phyloP scores from a whole-genome alignment of 805 yeast genomes.

The Candida pseudoglaebosa region DNA sequence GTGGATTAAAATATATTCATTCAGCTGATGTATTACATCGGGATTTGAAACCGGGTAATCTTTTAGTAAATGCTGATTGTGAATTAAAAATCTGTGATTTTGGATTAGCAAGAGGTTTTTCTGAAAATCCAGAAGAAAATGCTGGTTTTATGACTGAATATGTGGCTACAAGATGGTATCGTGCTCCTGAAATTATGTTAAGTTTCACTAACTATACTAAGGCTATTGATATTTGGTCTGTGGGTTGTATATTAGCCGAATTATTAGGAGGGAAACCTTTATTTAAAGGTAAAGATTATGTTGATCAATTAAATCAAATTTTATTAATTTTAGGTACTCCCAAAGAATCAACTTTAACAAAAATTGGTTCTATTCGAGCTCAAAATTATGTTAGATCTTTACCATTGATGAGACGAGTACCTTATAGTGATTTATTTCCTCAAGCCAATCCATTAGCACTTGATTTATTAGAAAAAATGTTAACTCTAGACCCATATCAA shows the following conservation, averaged over 20 bases:
- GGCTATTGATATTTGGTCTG: constrained; percentile 97
- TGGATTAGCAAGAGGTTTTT: constrained; percentile 91
- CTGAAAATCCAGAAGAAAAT: constrained; percentile 75
- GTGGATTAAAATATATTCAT: constrained; percentile 88
- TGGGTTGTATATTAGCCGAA: constrained; percentile 95
- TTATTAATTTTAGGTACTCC: constrained; percentile 91
- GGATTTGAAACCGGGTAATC: constrained; percentile 90
- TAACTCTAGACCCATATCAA: constrained; percentile 83
- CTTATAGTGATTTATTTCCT: constrained; percentile 71
- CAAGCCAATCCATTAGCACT: constrained; percentile 83
- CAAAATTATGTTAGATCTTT: constrained; percentile 86
- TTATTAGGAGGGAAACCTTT: constrained; percentile 86
- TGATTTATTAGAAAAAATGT: constrained; percentile 75
- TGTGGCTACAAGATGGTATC: constrained; percentile 97
- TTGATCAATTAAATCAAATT: constrained; percentile 89
- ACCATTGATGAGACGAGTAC: constrained; percentile 77
- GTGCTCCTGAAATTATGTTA: constrained; percentile 97
- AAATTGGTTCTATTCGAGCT: constrained; percentile 77
- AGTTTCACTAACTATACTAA: constrained; percentile 92
- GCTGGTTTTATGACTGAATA: constrained; percentile 96
- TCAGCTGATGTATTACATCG: constrained; percentile 91
- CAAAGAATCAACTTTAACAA: constrained; percentile 43
- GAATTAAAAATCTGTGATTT: constrained; percentile 95
- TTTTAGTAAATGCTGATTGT: constrained; percentile 92
- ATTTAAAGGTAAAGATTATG: constrained; percentile 93